A percentile compares a stretch with the other conserved stretches of the same genome.
These are phyloP conservation scores for Lactarius akahatsu DNA, from an alignment of 768 basidiomycete species.

Conservation along the genomic window DNA sequence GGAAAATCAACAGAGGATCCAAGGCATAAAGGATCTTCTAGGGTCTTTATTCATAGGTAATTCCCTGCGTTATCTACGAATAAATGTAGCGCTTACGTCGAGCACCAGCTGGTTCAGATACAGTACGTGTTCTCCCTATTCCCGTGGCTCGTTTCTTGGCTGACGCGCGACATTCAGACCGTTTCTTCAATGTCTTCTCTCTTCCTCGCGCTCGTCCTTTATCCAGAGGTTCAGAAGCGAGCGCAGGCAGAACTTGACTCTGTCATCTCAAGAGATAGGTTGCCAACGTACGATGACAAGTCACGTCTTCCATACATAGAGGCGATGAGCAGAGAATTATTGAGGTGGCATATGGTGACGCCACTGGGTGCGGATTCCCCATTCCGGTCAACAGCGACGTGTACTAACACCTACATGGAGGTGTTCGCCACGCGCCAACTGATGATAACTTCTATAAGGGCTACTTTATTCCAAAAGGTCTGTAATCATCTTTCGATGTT, in stretches of 20 bases:
- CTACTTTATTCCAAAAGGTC: constrained; percentile 34
- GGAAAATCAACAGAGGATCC: background rate
- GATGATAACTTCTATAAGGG: constrained; percentile 1
- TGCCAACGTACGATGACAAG: constrained; percentile 34
- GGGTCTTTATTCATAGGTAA: constrained; percentile 10
- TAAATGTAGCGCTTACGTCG: background rate
- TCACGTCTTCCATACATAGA: constrained; percentile 31
- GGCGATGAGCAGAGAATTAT: constrained; percentile 31
- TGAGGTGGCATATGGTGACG: constrained; percentile 29
- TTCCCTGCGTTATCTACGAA: background rate
- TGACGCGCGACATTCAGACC: background rate
- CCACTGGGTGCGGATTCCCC: constrained; percentile 11
- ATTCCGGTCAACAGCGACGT: too few relatives aligned
- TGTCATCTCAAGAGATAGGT: constrained; percentile 31
- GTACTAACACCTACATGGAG: background rate
- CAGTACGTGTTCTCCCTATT: background rate
- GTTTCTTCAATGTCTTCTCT: constrained; percentile 12
- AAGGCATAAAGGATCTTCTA: background rate
- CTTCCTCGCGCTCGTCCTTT: constrained; percentile 13
- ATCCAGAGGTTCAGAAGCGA: constrained; percentile 21
- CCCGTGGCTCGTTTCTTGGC: background rate
- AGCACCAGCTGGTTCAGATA: constrained; percentile 3
- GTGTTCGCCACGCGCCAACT: constrained; percentile 28
- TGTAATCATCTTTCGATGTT: background rate
- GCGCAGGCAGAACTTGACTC: constrained; percentile 34